Evolutionary conservation across 23 red algal genomes (phyloP), one percentile per base, ranked within the genome.

Genomic region (Chondrus crispus): DNA sequence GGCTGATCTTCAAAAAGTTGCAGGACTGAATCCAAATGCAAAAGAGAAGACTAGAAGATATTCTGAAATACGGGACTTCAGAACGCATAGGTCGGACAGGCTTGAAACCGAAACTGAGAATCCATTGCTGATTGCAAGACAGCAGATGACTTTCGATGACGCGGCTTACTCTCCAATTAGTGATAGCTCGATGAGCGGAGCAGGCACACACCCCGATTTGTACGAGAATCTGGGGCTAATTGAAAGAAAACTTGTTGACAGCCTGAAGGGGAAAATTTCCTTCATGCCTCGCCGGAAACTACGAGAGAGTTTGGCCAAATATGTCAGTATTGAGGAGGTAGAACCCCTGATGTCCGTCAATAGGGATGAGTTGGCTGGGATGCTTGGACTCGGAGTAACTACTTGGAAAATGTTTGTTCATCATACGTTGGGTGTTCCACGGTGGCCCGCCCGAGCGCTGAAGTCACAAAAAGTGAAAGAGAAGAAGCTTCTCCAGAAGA

Each of bases 381-480:
- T 92, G 76, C 36, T 92, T 16, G 89, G 89, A 0, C 62, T 92
- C n/a, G 89, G 89, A 33, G 89, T 92, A 11, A 92, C 89, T 3
- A 92, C 89, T 20, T 92, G 89, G 89, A 92, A 92, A 62, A 84
- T 77, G 62, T 92, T 92, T 42, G 79, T 92, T 10, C 89, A 92
- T 76, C 64, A 81, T 45, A 68, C 76, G n/a, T 63, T 92, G 2
- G 89, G 89, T 35, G 77, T 92, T 20, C 89, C 89, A 62, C 55
- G 89, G 72, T 92, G 89, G 89, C 89, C 89, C 39, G 89, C 89
- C 39, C 76, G 89, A 9, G 89, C 89, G 13, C 79, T 92, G 33
- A 92, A 92, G 29, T 92, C 89, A 6, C 87, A 90, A 68, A 55
- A 36, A 22, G 73, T 90, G 47, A 90, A 90, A 52, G 87, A 90